These are phyloP conservation scores for Fragosphaeria purpurea DNA, from an alignment of 2,329 filamentous ascomycete species.

Conservation along the genomic window DNA sequence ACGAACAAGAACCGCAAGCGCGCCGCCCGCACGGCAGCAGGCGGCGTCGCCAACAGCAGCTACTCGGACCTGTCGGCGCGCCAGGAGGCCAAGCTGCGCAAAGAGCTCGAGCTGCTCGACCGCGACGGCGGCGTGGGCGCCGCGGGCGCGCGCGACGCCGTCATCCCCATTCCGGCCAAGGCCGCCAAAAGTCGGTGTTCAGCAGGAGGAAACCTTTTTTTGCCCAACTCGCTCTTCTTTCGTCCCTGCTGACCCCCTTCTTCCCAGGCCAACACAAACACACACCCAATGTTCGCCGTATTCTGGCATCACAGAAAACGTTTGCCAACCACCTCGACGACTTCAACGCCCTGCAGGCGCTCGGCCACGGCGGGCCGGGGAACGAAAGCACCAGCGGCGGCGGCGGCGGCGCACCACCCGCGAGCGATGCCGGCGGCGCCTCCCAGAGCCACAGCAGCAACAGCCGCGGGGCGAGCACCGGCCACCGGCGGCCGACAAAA, in stretches of 20 bases:
- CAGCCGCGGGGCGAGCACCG: conserved; percentile 4
- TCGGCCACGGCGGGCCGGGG: conserved; percentile 26
- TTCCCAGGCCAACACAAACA: conserved; percentile 40
- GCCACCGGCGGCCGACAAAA: neutral
- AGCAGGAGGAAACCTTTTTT: too few relatives aligned
- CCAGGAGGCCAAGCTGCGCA: conserved; percentile 70
- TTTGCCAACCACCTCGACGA: conserved; percentile 77
- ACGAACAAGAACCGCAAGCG: conserved; percentile 58
- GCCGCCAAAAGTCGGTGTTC: conserved; percentile 19
- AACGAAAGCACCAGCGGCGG: conserved; percentile 12
- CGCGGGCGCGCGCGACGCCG: conserved; percentile 42
- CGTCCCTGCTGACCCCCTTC: neutral
- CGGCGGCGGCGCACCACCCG: neutral
- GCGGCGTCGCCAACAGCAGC: conserved; percentile 1
- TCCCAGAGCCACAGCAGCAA: neutral
- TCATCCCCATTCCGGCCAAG: conserved; percentile 58
- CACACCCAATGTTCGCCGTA: conserved; percentile 63
- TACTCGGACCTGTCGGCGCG: conserved; percentile 59
- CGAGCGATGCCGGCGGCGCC: neutral
- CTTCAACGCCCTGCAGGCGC: conserved; percentile 55
- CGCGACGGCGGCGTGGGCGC: conserved; percentile 53
- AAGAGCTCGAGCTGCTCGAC: conserved; percentile 74
- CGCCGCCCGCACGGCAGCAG: conserved; percentile 36
- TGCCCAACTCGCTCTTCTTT: too few relatives aligned
- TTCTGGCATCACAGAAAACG: conserved; percentile 71